Evolutionary conservation across 2,329 filamentous ascomycete species (phyloP), one percentile per base, ranked within the genome.

Genomic region (Xylaria sp.): DNA sequence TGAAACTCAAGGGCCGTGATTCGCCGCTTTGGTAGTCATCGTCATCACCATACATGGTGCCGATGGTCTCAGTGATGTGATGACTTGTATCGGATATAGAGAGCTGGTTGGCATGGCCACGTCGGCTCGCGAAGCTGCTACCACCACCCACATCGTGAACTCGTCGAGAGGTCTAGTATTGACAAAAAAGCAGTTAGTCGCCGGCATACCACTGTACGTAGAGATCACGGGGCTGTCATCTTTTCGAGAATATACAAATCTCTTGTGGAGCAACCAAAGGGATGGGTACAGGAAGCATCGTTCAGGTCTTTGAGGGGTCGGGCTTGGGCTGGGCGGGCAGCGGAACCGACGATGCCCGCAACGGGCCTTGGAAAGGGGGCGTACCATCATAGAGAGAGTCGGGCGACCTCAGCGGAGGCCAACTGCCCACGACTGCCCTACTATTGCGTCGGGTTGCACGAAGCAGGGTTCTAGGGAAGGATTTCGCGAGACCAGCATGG

Each of bases 11-110:
- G 43, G 92, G 92, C 55, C 92, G 89, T 49, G 85, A 74, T 25
- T 83, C 80, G 65, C 82, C 80, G 68, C 84, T 83, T 68, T 78
- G 72, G 33, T 79, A 88, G 74, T 89, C 86, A 75, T 93, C 89
- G 77, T 89, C 88, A 78, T 93, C 91, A 76, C 92, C 93, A 82
- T 98, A 97, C 82, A 97, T 88, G 76, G 94, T 94, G 62, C 93
- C 93, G 81, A 97, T 97, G 68, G 94, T 92, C 81, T 97, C 94
- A 66, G 94, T 97, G 79, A 97, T 93, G 88, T 97, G 94, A 82
- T 97, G 94, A 82, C 88, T 94, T 70, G 94, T 92, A 82, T 97
- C 94, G 80, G 92, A 96, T 80, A 97, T 89, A 66, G 88, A 90
- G 60, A 89, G 82, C 76, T 89, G 86, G 77, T 82, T 86, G 69